These are phyloP conservation scores for Chlamydomonas sp. DNA, from an alignment of 139 green algal genomes.

Conservation along the genomic window DNA sequence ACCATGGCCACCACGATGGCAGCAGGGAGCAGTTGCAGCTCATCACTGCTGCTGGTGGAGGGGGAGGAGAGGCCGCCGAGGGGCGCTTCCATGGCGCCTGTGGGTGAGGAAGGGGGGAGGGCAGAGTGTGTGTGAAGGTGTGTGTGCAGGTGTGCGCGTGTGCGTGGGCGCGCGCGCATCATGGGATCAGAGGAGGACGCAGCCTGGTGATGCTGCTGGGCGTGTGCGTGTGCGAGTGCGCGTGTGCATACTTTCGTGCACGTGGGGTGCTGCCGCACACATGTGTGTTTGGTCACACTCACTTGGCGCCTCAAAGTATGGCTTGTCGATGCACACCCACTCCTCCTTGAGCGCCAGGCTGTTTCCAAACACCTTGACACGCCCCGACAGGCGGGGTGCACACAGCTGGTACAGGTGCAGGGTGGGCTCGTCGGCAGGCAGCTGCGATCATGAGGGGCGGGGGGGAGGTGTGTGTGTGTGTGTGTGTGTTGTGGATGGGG, in stretches of 20 bases:
- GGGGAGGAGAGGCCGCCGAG: not conserved
- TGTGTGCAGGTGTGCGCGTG: not conserved
- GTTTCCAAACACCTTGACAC: slow-evolving; percentile 20
- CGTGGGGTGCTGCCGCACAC: not conserved
- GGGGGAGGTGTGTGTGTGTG: no score
- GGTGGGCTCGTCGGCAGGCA: no score
- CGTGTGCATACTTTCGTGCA: not conserved
- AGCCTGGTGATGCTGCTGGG: no score
- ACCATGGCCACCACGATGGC: slow-evolving; percentile 4
- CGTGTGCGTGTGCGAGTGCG: not conserved
- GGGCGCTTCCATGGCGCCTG: not conserved
- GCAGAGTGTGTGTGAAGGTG: not conserved
- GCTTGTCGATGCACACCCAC: slow-evolving; percentile 5
- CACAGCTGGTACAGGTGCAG: slow-evolving; percentile 12
- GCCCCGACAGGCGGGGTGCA: not conserved
- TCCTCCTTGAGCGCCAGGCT: slow-evolving; percentile 17
- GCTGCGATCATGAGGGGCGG: no score
- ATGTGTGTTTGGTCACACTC: not conserved
- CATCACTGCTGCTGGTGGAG: not conserved
- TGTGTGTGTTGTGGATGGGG: no score
- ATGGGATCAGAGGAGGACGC: no score
- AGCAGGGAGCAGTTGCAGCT: slow-evolving; percentile 8
- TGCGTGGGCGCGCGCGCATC: not conserved
- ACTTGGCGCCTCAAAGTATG: slow-evolving; percentile 15
- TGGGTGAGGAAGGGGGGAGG: not conserved